Evolutionary conservation across 2,329 filamentous ascomycete genomes (phyloP).

Genomic region (Clonostachys rhizophaga): DNA sequence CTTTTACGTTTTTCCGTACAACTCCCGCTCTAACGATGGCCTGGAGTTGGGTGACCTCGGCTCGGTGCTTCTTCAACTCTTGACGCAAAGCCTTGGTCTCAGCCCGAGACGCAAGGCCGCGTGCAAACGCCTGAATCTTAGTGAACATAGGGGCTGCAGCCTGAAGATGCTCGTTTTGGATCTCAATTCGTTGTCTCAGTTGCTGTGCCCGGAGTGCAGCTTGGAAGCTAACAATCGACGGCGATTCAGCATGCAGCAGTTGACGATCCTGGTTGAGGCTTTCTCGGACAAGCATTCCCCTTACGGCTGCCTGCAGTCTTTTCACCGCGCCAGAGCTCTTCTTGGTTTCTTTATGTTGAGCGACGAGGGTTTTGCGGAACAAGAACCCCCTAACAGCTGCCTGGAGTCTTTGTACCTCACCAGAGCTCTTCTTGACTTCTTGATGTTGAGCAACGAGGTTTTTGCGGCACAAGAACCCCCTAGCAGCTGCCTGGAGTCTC

Average conservation of each 20-base stretch:
- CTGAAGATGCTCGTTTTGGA: conserved; percentile 45
- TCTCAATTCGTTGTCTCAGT: conserved; percentile 47
- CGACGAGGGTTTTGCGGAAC: conserved; percentile 50
- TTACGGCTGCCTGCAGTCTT: conserved; percentile 60
- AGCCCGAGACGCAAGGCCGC: conserved; percentile 43
- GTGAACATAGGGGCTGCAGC: conserved; percentile 44
- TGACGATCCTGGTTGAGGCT: conserved; percentile 48
- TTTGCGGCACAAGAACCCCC: conserved; percentile 62
- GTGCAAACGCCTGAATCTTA: conserved; percentile 30
- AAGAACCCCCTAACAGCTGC: conserved; percentile 64
- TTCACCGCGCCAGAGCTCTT: conserved; percentile 46
- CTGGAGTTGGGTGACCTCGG: conserved; percentile 43
- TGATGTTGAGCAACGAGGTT: conserved; percentile 49
- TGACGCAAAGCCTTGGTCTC: conserved; percentile 36
- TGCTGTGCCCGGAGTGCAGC: conserved; percentile 61
- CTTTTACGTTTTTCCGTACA: conserved; percentile 43
- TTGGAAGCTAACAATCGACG: conserved; percentile 54
- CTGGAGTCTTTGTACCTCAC: conserved; percentile 56
- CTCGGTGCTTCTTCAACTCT: conserved; percentile 39
- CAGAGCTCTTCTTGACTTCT: conserved; percentile 46
- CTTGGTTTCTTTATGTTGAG: conserved; percentile 51
- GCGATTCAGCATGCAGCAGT: conserved; percentile 44
- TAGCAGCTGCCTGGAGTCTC: conserved; percentile 60
- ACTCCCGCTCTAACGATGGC: conserved; percentile 48
- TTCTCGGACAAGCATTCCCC: conserved; percentile 61